Evolutionary conservation across 768 basidiomycete genomes (phyloP).

Genomic region (Tulasnella calospora): DNA sequence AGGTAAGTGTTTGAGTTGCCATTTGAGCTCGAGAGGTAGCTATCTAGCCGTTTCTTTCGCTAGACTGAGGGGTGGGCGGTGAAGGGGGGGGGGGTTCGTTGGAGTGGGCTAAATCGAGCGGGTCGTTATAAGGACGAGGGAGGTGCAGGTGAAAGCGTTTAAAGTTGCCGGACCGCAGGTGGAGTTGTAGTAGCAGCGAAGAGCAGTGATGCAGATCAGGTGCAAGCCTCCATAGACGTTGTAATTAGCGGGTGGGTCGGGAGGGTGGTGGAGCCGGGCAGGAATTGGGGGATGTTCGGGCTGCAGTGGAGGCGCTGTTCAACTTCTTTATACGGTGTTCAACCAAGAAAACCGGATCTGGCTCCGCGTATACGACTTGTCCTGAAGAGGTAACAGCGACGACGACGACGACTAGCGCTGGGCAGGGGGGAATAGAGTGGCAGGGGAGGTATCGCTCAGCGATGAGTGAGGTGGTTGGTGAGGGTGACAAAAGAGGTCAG

Average conservation of each 20-base stretch:
- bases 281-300: background rate
- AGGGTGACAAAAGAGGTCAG: background rate
- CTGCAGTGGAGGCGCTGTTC: background rate
- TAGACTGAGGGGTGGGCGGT: background rate
- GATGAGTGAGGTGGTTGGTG: background rate
- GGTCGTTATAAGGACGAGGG: background rate
- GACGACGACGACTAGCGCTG: background rate
- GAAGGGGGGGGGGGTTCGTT: background rate
- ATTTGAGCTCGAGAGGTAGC: background rate
- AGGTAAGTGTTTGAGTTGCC: background rate
- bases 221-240: conserved; percentile 8
- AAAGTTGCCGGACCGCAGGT: background rate
- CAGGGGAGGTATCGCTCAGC: background rate
- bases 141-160: background rate
- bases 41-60: background rate
- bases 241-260: background rate
- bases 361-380: background rate
- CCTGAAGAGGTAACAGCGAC: background rate
- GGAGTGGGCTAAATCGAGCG: background rate
- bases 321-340: background rate
- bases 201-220: background rate
- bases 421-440: background rate
- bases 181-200: background rate
- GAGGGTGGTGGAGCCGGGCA: conserved; percentile 1
- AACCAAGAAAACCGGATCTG: background rate